Evolutionary conservation across 495 filamentous ascomycete genomes (phyloP).

Genomic region (Penicillium samsonianum): DNA sequence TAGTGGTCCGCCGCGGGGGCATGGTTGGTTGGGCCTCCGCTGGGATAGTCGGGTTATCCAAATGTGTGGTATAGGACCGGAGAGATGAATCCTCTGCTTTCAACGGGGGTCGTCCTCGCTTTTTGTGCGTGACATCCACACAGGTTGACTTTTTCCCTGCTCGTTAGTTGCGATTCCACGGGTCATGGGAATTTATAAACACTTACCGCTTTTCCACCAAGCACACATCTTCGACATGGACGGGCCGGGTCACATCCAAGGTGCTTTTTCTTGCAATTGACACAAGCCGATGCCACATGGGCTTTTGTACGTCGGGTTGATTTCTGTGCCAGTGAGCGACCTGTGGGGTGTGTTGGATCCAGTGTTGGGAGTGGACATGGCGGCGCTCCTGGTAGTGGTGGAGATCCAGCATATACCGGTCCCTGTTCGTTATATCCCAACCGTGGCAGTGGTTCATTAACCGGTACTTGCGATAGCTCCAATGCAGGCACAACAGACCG

Average conservation of each 20-base stretch:
- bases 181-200: neutral
- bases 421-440: slow-evolving; percentile 33
- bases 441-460: slow-evolving; percentile 23
- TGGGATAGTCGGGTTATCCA: slow-evolving; percentile 30
- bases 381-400: slow-evolving; percentile 23
- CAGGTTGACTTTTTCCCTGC: slow-evolving; percentile 70
- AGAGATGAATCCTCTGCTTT: slow-evolving; percentile 70
- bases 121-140: slow-evolving; percentile 94
- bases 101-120: slow-evolving; percentile 86
- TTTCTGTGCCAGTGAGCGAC: slow-evolving; percentile 52
- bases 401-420: slow-evolving; percentile 28
- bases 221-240: slow-evolving; percentile 63
- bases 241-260: slow-evolving; percentile 71
- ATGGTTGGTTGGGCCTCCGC: slow-evolving; percentile 32
- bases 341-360: slow-evolving; percentile 25
- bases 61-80: slow-evolving; percentile 37
- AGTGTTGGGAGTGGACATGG: slow-evolving; percentile 34
- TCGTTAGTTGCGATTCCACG: neutral
- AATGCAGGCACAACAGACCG: slow-evolving; percentile 36
- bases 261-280: slow-evolving; percentile 97
- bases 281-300: slow-evolving; percentile 94
- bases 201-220: slow-evolving; percentile 66
- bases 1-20: slow-evolving; percentile 28
- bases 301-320: slow-evolving; percentile 85
- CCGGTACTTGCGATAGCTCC: slow-evolving; percentile 15